Evolutionary conservation across 2,329 filamentous ascomycete species (phyloP).

Genomic region (Helotiales sp.): DNA sequence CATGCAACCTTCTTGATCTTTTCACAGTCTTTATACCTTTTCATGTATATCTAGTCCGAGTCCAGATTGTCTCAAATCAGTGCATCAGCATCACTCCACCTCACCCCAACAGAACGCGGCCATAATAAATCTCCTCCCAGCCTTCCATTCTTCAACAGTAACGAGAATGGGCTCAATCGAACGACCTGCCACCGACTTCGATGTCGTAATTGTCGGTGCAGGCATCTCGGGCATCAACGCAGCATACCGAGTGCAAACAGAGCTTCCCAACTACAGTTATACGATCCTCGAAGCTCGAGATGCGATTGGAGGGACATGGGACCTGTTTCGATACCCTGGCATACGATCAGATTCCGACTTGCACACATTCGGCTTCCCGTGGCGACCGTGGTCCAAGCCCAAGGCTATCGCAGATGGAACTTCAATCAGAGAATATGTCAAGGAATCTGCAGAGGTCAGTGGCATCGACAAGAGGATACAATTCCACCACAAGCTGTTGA

Average conservation of each 20-base stretch:
- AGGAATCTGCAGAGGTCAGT: slow-evolving; percentile 47
- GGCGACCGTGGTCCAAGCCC: slow-evolving; percentile 64
- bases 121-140: neutral
- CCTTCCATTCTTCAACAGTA: neutral
- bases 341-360: slow-evolving; percentile 65
- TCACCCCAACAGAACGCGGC: neutral
- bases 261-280: slow-evolving; percentile 56
- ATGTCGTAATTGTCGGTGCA: slow-evolving; percentile 68
- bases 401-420: slow-evolving; percentile 51
- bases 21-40: neutral
- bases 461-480: slow-evolving; percentile 57
- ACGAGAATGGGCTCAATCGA: slow-evolving; percentile 11
- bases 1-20: neutral
- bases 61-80: neutral
- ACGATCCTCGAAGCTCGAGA: slow-evolving; percentile 67
- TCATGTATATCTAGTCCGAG: neutral
- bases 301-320: slow-evolving; percentile 75
- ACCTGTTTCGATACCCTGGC: slow-evolving; percentile 74
- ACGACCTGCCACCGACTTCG: slow-evolving; percentile 32
- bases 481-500: slow-evolving; percentile 49
- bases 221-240: slow-evolving; percentile 76
- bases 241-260: slow-evolving; percentile 66
- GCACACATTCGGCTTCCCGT: slow-evolving; percentile 65
- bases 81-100: neutral
- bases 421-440: slow-evolving; percentile 56